Evolutionary conservation across 83 land plant species (phyloP).

Genomic region (Picea engelmannii): DNA sequence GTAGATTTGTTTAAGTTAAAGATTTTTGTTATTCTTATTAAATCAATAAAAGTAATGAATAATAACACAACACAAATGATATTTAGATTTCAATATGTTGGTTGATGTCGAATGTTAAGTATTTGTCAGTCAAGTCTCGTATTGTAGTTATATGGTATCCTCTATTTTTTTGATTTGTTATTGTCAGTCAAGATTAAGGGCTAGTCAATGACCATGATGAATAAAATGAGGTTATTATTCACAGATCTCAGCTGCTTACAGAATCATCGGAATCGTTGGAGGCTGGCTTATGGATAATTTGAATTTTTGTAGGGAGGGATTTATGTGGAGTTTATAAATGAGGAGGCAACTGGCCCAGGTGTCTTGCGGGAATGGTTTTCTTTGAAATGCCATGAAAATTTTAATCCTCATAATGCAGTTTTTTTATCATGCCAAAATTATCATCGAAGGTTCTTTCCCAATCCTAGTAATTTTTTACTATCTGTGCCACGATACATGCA

Average conservation of each 20-base stretch:
- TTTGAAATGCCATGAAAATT: conserved; percentile 82
- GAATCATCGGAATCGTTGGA: conserved; percentile 87
- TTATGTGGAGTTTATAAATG: conserved; percentile 87
- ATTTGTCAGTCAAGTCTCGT: too few relatives aligned
- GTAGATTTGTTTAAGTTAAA: too few relatives aligned
- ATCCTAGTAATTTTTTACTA: conserved; percentile 64
- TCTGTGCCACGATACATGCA: neutral
- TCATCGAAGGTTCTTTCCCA: conserved; percentile 83
- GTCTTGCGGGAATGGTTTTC: conserved; percentile 95
- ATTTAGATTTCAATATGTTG: too few relatives aligned
- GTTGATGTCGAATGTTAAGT: too few relatives aligned
- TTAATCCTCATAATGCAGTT: conserved; percentile 85
- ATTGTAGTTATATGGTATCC: too few relatives aligned
- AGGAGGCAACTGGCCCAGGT: conserved; percentile 98
- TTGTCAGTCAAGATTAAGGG: too few relatives aligned
- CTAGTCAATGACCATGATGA: conserved; percentile 90
- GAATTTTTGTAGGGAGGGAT: conserved; percentile 66
- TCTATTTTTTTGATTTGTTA: too few relatives aligned
- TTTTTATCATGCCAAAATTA: conserved; percentile 86
- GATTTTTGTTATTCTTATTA: too few relatives aligned
- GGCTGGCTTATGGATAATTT: conserved; percentile 55
- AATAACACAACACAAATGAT: too few relatives aligned
- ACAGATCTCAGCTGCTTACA: conserved; percentile 67
- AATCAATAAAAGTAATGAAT: too few relatives aligned
- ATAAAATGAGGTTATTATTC: conserved; percentile 82